Base-by-base conservation (phyloP, 2,329 filamentous ascomycete species). In the Pseudocercospora eumusae region DNA sequence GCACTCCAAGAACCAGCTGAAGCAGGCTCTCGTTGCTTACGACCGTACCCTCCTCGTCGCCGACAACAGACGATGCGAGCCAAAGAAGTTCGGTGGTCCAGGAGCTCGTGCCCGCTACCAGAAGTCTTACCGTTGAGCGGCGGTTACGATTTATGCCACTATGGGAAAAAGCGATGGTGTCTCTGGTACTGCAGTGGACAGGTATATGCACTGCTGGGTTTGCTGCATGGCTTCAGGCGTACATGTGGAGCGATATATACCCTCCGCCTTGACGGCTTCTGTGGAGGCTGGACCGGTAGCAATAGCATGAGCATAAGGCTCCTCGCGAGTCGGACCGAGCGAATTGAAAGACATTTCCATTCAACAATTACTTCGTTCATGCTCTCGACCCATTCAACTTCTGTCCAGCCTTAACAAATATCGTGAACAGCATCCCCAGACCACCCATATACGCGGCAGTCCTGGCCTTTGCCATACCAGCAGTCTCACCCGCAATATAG, bases 1-100 rank as follows among this genome's bases (percentile, higher is more conserved):
- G 90, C 93, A 98, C 90, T 92, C 90, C 85, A 99, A 99, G 91
- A 97, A 98, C 88, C 86, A 92, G 83, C 88, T 99, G 78, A 99
- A 98, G 92, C 90, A 93, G 84, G 91, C 91, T 73, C 88, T 99
- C 74, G 91, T 93, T 77, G 88, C 92, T 81, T 99, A 93, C 86
- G 92, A 96, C 86, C 88, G 93, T 78, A 96, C 92, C 79, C 89
- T 99, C 73, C 90, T 99, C 78, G 95, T 99, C 76, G 95, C 95
- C 82, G 95, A 99, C 84, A 97, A 96, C 90, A 90, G 95, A 82
- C 91, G 95, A 76, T 95, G 92, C 83, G 95, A 99, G 88, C 93
- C 93, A 84, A 98, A 98, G 93, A 97, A 97, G 87, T 91, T 92
- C 79, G 88, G 88, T 80, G 91, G 90, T 91, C 90, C 87, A 76